Conservation (phyloP, 73 alveolate species). For the Durusdinium trenchii region DNA sequence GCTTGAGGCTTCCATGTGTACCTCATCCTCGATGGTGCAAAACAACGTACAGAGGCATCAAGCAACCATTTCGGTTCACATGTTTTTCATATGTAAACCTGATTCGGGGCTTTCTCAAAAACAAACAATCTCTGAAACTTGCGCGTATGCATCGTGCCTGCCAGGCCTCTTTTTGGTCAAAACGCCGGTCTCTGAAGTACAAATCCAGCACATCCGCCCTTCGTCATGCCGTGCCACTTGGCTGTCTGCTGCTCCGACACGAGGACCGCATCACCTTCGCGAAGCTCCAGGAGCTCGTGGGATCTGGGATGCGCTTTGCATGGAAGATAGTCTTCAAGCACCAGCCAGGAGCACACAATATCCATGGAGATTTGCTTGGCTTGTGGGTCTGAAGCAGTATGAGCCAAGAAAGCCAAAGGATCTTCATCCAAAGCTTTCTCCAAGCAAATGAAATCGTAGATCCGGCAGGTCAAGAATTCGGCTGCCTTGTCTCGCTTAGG, state of each 20-base stretch:
- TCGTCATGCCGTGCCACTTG: slow-evolving; percentile 36
- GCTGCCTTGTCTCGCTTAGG: neutral
- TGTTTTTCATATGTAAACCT: too few relatives aligned
- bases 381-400: neutral
- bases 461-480: neutral
- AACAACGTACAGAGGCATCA: too few relatives aligned
- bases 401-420: neutral
- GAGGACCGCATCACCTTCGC: neutral
- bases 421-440: neutral
- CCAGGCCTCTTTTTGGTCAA: too few relatives aligned
- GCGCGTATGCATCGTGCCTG: too few relatives aligned
- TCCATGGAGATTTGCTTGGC: neutral
- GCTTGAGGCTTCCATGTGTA: too few relatives aligned
- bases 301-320: neutral
- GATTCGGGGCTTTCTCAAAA: too few relatives aligned
- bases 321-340: slow-evolving; percentile 16
- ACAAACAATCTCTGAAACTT: too few relatives aligned
- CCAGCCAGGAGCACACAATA: slow-evolving; percentile 53
- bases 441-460: slow-evolving; percentile 21
- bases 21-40: too few relatives aligned
- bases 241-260: neutral
- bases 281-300: neutral
- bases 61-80: too few relatives aligned
- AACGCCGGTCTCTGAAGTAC: too few relatives aligned
- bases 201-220: too few relatives aligned